These are phyloP conservation scores for Aeminium ludgeri DNA, from an alignment of 495 filamentous ascomycete species.

Conservation along the genomic window DNA sequence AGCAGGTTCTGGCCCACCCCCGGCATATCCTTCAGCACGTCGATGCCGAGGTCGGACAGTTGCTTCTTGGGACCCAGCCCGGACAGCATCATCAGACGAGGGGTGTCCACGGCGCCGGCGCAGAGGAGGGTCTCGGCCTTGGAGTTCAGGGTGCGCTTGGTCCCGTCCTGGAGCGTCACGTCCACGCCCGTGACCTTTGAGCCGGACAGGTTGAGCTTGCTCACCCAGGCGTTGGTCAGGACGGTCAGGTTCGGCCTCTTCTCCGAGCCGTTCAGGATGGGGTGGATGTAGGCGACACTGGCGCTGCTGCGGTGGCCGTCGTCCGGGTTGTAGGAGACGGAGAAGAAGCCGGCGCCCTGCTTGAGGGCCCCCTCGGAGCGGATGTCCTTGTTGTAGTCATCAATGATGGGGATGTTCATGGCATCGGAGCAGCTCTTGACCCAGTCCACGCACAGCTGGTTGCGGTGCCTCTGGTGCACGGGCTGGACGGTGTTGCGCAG, in stretches of 20 bases:
- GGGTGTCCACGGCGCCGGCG: slow-evolving; percentile 63
- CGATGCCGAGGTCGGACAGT: slow-evolving; percentile 46
- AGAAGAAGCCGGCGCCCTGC: slow-evolving; percentile 69
- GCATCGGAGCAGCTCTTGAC: slow-evolving; percentile 54
- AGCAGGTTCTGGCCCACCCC: slow-evolving; percentile 67
- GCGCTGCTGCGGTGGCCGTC: slow-evolving; percentile 62
- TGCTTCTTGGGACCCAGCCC: slow-evolving; percentile 57
- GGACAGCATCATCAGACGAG: slow-evolving; percentile 55
- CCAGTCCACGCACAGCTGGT: slow-evolving; percentile 75
- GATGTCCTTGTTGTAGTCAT: slow-evolving; percentile 70
- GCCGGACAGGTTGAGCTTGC: slow-evolving; percentile 46
- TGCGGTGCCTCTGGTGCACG: slow-evolving; percentile 57
- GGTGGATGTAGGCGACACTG: slow-evolving; percentile 74
- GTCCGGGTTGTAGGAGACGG: slow-evolving; percentile 67
- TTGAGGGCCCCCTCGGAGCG: slow-evolving; percentile 46
- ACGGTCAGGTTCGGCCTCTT: slow-evolving; percentile 62
- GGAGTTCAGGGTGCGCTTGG: slow-evolving; percentile 39
- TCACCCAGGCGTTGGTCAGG: slow-evolving; percentile 65
- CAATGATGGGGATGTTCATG: slow-evolving; percentile 56
- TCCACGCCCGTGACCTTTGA: slow-evolving; percentile 50
- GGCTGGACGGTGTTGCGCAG: slow-evolving; percentile 67
- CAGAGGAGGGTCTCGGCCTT: slow-evolving; percentile 60
- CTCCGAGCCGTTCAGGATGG: slow-evolving; percentile 60
- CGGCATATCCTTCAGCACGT: slow-evolving; percentile 52
- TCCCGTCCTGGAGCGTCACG: slow-evolving; percentile 48